A percentile compares a stretch with the other conserved stretches of the same genome.
Conservation (phyloP, 257 asterid species). For the Prunella vulgaris region DNA sequence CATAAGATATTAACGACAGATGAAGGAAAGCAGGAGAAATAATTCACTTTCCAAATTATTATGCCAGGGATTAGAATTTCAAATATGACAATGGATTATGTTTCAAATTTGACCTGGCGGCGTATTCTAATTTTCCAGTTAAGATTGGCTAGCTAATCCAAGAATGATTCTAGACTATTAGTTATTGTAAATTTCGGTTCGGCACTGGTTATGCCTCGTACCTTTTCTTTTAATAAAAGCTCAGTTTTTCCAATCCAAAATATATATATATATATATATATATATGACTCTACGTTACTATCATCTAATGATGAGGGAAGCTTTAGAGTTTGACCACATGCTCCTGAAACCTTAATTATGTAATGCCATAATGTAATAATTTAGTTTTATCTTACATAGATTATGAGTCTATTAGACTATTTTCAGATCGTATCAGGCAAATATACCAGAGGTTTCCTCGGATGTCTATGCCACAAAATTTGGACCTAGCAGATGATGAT, state of each 20-base stretch:
- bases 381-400: slow-evolving; percentile 14
- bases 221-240: too few relatives aligned
- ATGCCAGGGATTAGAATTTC: neutral
- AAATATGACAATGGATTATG: neutral
- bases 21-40: neutral
- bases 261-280: neutral
- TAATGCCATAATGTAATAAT: neutral
- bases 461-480: slow-evolving; percentile 76
- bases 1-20: neutral
- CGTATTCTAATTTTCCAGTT: too few relatives aligned
- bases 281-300: neutral
- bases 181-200: too few relatives aligned
- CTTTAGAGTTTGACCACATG: neutral
- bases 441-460: slow-evolving; percentile 77
- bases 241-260: too few relatives aligned
- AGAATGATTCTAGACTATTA: too few relatives aligned
- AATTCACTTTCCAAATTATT: neutral
- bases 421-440: slow-evolving; percentile 74
- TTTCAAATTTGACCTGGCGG: too few relatives aligned
- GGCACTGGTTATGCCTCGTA: too few relatives aligned
- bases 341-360: neutral
- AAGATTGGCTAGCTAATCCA: too few relatives aligned
- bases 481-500: slow-evolving; percentile 73
- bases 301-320: neutral
- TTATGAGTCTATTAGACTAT: slow-evolving; percentile 25